Conservation (phyloP, 2,329 filamentous ascomycete genomes). For the Ceratocystis albifundus region DNA sequence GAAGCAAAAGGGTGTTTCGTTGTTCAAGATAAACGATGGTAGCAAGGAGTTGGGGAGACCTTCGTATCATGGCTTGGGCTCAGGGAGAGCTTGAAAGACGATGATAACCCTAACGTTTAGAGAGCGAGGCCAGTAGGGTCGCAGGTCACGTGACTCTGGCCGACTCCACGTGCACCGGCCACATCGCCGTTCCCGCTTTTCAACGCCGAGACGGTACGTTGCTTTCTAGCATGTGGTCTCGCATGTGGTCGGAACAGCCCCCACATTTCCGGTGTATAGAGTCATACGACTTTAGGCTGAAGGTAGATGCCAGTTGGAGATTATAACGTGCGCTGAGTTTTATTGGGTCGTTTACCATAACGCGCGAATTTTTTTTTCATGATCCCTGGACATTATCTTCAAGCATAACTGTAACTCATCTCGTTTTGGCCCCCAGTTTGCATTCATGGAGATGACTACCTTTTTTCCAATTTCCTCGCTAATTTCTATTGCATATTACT, state of each 20-base stretch:
- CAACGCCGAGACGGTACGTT: background rate
- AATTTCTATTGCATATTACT: background rate
- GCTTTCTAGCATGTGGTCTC: background rate
- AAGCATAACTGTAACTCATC: background rate
- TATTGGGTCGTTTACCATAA: background rate
- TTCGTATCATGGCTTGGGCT: too few relatives aligned
- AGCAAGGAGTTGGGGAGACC: background rate
- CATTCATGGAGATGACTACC: background rate
- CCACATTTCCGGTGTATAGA: background rate
- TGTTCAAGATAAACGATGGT: background rate
- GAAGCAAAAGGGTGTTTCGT: background rate
- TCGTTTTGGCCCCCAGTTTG: background rate
- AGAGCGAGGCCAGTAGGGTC: background rate
- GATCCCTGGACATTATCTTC: background rate
- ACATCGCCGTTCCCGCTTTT: background rate
- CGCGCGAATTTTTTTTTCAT: background rate
- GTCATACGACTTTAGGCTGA: background rate
- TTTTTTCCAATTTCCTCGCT: background rate
- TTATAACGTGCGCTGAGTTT: background rate
- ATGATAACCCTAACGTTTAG: fast-evolving
- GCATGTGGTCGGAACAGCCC: background rate
- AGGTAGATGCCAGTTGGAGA: background rate
- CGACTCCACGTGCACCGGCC: background rate
- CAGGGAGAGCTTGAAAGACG: too few relatives aligned
- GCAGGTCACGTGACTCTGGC: fast-evolving